Conservation (phyloP, 495 filamentous ascomycete species). For the Neurospora intermedia region DNA sequence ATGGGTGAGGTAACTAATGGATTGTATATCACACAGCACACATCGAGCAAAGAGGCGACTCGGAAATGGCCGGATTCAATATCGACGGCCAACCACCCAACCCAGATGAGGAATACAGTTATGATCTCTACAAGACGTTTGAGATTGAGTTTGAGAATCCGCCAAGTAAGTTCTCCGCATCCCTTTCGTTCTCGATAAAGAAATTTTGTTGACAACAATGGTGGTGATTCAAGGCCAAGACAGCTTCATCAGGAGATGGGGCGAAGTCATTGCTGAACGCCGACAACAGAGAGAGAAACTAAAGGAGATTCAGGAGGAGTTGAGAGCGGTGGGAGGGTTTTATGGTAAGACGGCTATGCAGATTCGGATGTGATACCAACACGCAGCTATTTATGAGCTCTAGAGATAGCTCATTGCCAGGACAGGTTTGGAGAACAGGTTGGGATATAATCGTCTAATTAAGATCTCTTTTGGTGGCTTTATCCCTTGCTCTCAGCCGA, state of each 20-base stretch:
- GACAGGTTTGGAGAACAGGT: not conserved
- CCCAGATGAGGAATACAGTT: conserved; percentile 16
- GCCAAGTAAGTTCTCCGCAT: conserved; percentile 14
- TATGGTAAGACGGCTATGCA: conserved; percentile 19
- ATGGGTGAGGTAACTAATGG: not conserved
- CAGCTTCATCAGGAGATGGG: conserved; percentile 24
- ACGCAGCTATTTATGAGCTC: too few species aligned
- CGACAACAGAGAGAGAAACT: conserved; percentile 16
- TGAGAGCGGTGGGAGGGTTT: conserved; percentile 10
- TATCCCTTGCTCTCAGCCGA: not conserved
- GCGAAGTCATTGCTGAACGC: conserved; percentile 23
- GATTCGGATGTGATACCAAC: conserved; percentile 5
- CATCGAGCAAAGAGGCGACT: conserved; percentile 10
- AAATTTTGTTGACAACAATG: not conserved
- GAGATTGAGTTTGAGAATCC: conserved; percentile 30
- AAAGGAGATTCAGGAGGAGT: conserved; percentile 21
- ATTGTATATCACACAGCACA: conserved; percentile 6
- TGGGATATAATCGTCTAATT: not conserved
- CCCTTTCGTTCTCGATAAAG: too few species aligned
- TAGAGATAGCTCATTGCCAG: too few species aligned
- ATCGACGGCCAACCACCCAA: conserved; percentile 18
- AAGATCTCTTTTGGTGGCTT: not conserved
- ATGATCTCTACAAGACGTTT: conserved; percentile 26
- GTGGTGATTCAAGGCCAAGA: conserved; percentile 12
- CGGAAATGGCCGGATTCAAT: conserved; percentile 20